Evolutionary conservation across 257 asterid species (phyloP).

Genomic region (Misopates orontium): DNA sequence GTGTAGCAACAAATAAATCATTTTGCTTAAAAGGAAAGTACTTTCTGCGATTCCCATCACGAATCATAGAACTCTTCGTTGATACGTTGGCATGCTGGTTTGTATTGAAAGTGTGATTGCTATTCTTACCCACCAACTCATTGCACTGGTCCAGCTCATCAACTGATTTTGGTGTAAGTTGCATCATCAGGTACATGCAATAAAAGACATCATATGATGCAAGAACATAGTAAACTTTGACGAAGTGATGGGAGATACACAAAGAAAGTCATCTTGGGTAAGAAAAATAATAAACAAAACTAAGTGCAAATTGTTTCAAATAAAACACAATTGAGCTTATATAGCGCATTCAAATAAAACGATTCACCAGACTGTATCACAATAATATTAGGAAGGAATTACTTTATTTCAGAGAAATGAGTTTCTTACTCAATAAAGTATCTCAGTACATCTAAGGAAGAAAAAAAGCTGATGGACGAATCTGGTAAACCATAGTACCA

Average conservation of each 20-base stretch:
- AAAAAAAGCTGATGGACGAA: neutral
- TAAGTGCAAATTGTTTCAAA: neutral
- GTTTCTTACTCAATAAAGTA: neutral
- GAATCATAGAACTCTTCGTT: slow-evolving; percentile 41
- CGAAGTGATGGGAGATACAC: neutral
- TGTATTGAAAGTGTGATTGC: slow-evolving; percentile 44
- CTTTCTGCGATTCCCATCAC: slow-evolving; percentile 63
- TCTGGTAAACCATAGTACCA: neutral
- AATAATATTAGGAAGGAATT: too few relatives aligned
- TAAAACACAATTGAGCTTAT: neutral
- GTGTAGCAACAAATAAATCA: slow-evolving; percentile 80
- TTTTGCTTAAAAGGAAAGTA: slow-evolving; percentile 91
- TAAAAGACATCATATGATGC: slow-evolving; percentile 9
- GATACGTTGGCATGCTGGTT: slow-evolving; percentile 46
- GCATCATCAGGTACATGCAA: slow-evolving; percentile 27
- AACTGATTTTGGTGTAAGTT: slow-evolving; percentile 49
- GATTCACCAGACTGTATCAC: neutral
- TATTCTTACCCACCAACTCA: slow-evolving; percentile 70
- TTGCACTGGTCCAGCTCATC: slow-evolving; percentile 93
- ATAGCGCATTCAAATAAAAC: neutral
- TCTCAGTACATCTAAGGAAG: neutral
- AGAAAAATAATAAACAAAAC: neutral
- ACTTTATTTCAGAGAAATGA: neutral
- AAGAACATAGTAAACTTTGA: slow-evolving; percentile 7
- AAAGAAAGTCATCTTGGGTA: slow-evolving; percentile 4